These are phyloP conservation scores for Podosphaera xanthii DNA, from an alignment of 2,329 filamentous ascomycete genomes.

Conservation along the genomic window DNA sequence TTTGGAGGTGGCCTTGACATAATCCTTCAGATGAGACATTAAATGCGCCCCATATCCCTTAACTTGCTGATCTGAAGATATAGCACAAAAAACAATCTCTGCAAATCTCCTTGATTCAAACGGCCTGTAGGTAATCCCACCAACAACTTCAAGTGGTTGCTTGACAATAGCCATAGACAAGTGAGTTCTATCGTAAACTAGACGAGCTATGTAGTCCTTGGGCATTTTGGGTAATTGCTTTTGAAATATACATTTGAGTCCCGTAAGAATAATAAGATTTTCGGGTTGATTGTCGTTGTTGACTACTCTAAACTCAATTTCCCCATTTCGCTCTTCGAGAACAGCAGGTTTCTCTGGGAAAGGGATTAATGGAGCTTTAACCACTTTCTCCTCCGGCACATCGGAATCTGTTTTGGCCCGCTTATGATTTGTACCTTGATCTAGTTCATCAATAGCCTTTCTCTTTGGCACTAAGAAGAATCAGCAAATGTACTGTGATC, in stretches of 20 bases:
- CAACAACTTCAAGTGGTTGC: conserved; percentile 84
- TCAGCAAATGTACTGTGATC: neutral
- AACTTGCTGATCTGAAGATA: conserved; percentile 92
- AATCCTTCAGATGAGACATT: conserved; percentile 96
- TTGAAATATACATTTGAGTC: conserved; percentile 93
- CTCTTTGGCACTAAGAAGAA: conserved; percentile 28
- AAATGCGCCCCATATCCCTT: conserved; percentile 95
- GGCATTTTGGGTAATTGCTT: conserved; percentile 98
- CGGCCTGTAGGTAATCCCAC: conserved; percentile 86
- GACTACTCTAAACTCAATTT: conserved; percentile 92
- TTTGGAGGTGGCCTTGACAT: conserved; percentile 85
- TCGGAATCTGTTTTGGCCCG: conserved; percentile 31
- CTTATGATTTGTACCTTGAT: conserved; percentile 38
- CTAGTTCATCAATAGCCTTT: conserved; percentile 45
- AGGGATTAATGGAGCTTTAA: conserved; percentile 37
- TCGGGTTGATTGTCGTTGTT: conserved; percentile 84
- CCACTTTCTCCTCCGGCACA: conserved; percentile 18
- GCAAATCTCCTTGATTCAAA: conserved; percentile 85
- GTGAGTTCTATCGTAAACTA: conserved; percentile 94
- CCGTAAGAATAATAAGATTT: conserved; percentile 82
- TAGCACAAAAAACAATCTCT: conserved; percentile 96
- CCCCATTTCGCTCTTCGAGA: conserved; percentile 75
- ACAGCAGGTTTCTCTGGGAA: conserved; percentile 90
- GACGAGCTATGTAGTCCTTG: conserved; percentile 91
- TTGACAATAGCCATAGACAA: conserved; percentile 94